Base-by-base conservation (phyloP, 768 basidiomycete species). In the Coprinopsis cinerea region DNA sequence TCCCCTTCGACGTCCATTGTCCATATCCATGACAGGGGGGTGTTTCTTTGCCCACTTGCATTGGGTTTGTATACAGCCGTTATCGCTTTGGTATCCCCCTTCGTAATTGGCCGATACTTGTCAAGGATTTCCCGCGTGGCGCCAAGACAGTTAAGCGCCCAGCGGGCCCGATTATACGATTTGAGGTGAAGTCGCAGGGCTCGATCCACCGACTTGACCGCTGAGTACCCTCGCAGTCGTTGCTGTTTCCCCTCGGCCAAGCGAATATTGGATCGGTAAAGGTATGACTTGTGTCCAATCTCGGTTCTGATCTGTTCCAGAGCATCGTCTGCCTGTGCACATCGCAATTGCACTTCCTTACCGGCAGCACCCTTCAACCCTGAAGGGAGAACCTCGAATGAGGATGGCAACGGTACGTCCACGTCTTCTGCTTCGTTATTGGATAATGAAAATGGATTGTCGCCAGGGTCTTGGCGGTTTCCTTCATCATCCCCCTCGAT, bases 21-120 rank as follows among this genome's bases (percentile, higher is more conserved):
- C 47, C 47, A 48, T n/a, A 48, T 48, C 47, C 47, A 48, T 9
- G 47, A 48, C 2, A 48, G 17, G 13, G 13, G 9, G 3, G 25
- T 27, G 4, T 36, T 40, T 13, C 47, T 22, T 13, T 37, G 23
- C 10, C 39, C 48, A 2, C 18, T 14, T 15, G 15, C 20, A 26
- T 50, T 50, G 3, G 41, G 40, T 10, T 44, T 25, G 15, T 43
- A 50, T 4, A 50, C 24, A 1, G 28, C 22, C 10, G 49, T 50
- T 2, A 50, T 27, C 3, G 49, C 49, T 27, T 34, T 43, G 26
- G 41, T 43, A 41, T 50, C 27, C 18, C 18, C 18, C 18, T 10
- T 10, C 7, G 10, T 10, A 10, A 30, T 4, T 22, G 4, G 28
- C 4, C 1, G 15, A 5, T 15, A 50, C 14, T 5, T 1, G n/a